Percentiles rank a stretch among this genome's conserved stretches.
Conservation (phyloP, 2,329 filamentous ascomycete genomes). For the Colletotrichum tamarilloi region DNA sequence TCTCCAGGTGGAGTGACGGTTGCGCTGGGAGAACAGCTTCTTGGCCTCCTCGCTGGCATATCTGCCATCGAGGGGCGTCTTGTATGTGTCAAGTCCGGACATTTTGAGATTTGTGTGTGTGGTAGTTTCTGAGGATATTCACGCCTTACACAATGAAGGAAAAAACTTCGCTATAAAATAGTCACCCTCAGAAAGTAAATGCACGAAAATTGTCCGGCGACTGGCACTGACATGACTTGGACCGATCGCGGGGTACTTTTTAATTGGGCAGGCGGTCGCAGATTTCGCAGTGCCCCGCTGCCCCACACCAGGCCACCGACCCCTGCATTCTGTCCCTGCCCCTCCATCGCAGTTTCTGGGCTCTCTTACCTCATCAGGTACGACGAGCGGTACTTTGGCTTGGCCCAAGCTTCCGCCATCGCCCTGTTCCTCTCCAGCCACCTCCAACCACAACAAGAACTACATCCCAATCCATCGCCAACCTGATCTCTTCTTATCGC, state of each 20-base stretch:
- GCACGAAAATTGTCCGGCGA: conserved; percentile 2
- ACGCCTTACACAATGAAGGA: background rate
- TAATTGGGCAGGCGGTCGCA: conserved; percentile 25
- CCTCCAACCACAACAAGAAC: conserved; percentile 19
- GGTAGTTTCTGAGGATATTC: background rate
- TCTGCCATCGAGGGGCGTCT: conserved; percentile 72
- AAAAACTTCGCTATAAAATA: background rate
- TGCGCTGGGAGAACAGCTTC: conserved; percentile 81
- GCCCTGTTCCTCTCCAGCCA: conserved; percentile 30
- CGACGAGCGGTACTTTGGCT: conserved; percentile 15
- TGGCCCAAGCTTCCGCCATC: conserved; percentile 29
- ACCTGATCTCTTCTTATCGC: background rate
- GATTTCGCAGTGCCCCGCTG: conserved; percentile 2
- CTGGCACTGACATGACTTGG: conserved; percentile 19
- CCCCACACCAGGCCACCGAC: background rate
- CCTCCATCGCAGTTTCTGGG: background rate
- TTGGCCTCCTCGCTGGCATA: conserved; percentile 84
- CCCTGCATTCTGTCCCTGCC: background rate
- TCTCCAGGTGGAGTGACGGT: conserved; percentile 82
- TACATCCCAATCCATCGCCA: conserved; percentile 15
- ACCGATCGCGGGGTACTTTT: conserved; percentile 18
- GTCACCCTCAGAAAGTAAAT: background rate
- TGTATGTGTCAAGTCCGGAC: conserved; percentile 9
- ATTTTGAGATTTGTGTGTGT: background rate
- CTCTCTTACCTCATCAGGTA: conserved; percentile 23